These are phyloP conservation scores for Aspergillus bombycis DNA, from an alignment of 2,329 filamentous ascomycete species.

Conservation along the genomic window DNA sequence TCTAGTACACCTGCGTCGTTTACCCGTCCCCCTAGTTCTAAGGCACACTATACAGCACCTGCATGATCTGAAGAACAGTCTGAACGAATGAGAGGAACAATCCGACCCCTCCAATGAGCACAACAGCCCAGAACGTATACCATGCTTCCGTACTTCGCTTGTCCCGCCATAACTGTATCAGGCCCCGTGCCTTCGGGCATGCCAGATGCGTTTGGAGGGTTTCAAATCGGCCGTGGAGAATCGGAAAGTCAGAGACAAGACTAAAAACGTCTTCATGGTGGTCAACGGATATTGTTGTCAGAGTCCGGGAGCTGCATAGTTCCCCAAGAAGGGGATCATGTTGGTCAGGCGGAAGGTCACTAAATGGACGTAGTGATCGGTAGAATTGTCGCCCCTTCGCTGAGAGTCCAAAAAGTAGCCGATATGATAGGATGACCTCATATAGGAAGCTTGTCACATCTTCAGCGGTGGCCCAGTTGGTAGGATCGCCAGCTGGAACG, in stretches of 20 bases:
- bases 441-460: constrained; percentile 11
- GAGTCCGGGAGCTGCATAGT: neutral
- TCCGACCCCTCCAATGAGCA: neutral
- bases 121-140: neutral
- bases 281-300: neutral
- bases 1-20: no score
- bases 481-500: neutral
- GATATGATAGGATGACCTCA: constrained; percentile 12
- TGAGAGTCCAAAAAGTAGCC: constrained; percentile 14
- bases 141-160: neutral
- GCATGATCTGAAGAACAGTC: neutral
- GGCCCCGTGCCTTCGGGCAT: neutral
- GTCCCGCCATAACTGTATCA: neutral
- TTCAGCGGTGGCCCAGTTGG: constrained; percentile 12
- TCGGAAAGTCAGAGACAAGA: neutral
- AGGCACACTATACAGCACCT: neutral
- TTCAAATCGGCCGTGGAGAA: neutral
- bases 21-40: neutral
- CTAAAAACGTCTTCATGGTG: neutral
- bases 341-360: neutral
- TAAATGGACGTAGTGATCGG: constrained; percentile 6
- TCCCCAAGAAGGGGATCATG: neutral
- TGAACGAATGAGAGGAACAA: neutral
- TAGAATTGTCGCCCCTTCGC: constrained; percentile 6
- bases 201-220: neutral